These are phyloP conservation scores for Chrysoporthe puriensis DNA, from an alignment of 2,329 filamentous ascomycete species.

Conservation along the genomic window DNA sequence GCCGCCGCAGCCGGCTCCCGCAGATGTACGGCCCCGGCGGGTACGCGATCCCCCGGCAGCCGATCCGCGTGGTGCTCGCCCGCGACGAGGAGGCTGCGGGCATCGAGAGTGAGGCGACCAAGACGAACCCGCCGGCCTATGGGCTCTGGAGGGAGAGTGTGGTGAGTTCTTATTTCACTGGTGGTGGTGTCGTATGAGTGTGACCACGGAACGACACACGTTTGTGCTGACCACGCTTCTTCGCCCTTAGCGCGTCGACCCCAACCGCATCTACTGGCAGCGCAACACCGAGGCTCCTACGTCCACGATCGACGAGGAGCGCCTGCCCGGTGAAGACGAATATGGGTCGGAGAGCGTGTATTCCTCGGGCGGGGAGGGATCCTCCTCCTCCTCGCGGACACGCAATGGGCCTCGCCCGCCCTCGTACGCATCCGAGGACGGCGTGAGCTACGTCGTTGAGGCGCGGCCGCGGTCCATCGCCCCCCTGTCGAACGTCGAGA, in stretches of 20 bases:
- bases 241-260: constrained; percentile 68
- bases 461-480: constrained; percentile 63
- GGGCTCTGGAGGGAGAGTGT: constrained; percentile 84
- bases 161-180: constrained; percentile 52
- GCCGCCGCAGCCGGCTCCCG: constrained; percentile 34
- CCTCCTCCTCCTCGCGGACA: constrained; percentile 29
- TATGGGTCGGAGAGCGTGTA: constrained; percentile 16
- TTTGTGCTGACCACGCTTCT: constrained; percentile 3
- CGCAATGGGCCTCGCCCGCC: constrained; percentile 61
- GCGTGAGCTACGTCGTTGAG: constrained; percentile 72
- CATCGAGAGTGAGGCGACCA: constrained; percentile 57
- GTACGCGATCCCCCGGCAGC: constrained; percentile 71
- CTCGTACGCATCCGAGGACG: constrained; percentile 77
- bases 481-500: constrained; percentile 39
- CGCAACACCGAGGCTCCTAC: constrained; percentile 52
- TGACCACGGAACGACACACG: neutral
- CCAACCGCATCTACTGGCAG: constrained; percentile 81
- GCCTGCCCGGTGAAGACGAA: constrained; percentile 31
- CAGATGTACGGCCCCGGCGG: constrained; percentile 60
- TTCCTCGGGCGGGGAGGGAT: constrained; percentile 23
- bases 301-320: constrained; percentile 26
- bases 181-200: neutral
- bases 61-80: constrained; percentile 76
- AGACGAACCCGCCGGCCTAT: constrained; percentile 77
- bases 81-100: constrained; percentile 73